Percentiles rank a stretch among this genome's conserved stretches.
Conservation (phyloP, 1,139 yeast species). For the Geotrichum carabidarum region DNA sequence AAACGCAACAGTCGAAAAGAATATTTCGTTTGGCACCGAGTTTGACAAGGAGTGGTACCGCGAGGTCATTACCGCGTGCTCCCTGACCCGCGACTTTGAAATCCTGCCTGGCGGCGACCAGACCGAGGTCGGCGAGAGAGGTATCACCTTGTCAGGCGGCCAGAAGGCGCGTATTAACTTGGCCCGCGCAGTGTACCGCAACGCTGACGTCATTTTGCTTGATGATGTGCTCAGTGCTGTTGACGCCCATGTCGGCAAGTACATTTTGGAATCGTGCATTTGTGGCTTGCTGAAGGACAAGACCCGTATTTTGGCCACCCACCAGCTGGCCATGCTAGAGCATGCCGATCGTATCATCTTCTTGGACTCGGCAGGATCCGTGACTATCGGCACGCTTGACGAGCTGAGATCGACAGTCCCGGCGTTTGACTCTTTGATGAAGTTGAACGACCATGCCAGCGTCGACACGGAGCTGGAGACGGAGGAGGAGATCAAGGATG, state of each 20-base stretch:
- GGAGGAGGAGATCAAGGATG: constrained; percentile 28
- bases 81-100: constrained; percentile 62
- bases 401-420: constrained; percentile 39
- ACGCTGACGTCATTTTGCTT: constrained; percentile 59
- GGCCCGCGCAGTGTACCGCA: constrained; percentile 78
- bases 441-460: constrained; percentile 40
- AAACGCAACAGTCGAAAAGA: constrained; percentile 71
- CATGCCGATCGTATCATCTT: constrained; percentile 64
- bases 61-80: constrained; percentile 57
- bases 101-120: constrained; percentile 73
- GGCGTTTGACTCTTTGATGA: constrained; percentile 51
- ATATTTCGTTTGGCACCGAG: constrained; percentile 64
- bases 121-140: constrained; percentile 90
- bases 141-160: constrained; percentile 88
- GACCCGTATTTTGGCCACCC: constrained; percentile 80
- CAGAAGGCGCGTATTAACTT: constrained; percentile 83
- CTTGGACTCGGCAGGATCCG: constrained; percentile 63
- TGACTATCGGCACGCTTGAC: constrained; percentile 55
- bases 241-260: constrained; percentile 84
- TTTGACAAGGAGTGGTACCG: constrained; percentile 54
- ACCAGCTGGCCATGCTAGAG: constrained; percentile 66
- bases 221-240: constrained; percentile 91
- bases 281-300: constrained; percentile 51
- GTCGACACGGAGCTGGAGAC: constrained; percentile 19
- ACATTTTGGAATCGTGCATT: constrained; percentile 68